Evolutionary conservation across 306 rosid genomes (phyloP), one percentile per base, ranked within the genome.

Genomic region (Rosa chinensis): DNA sequence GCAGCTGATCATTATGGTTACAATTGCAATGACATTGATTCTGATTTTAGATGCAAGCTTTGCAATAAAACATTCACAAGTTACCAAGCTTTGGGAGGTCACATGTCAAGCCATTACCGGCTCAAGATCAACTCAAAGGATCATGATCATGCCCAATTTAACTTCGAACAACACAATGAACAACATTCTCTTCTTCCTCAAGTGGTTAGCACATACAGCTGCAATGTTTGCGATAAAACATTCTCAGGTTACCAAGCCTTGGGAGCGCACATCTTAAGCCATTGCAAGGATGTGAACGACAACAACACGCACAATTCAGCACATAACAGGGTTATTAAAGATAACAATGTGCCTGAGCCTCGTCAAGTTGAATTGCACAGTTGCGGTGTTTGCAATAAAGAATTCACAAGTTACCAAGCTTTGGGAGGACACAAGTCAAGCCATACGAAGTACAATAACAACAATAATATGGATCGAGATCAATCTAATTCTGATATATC

Each of bases 51-150:
- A 35, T 85, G 91, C 83, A 78, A 66, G 37, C 14, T 61, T 35
- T 85, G 93, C 77, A 62, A 39, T 2, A 75, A 75, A 71, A 50
- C 62, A 4, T 85, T 84, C 76, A 32, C 74, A 43, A 75, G 74
- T 20, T 77, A 78, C 73, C 91, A 82, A 76, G 88, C 88, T 1
- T 66, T 89, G 48, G 89, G 90, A 7, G 89, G 86, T 39, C 93
- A 89, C 52, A 77, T 48, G 81, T 80, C 88, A 12, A 73, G 80
- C 73, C 85, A 82, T 13, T 44, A 73, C 74, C 84, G 70, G 66
- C 5, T 61, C 35, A 83, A 77, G 42, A 44, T 28, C 44, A 62
- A 2, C 56, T 13, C 68, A 8, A 7, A 3, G 42, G 43, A 63
- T 28, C 68, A 13, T 10, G 42, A 6, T 5, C 18, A 63, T 13